Base-by-base conservation (phyloP, 306 rosid genomes). In the Rosa lucieae region DNA sequence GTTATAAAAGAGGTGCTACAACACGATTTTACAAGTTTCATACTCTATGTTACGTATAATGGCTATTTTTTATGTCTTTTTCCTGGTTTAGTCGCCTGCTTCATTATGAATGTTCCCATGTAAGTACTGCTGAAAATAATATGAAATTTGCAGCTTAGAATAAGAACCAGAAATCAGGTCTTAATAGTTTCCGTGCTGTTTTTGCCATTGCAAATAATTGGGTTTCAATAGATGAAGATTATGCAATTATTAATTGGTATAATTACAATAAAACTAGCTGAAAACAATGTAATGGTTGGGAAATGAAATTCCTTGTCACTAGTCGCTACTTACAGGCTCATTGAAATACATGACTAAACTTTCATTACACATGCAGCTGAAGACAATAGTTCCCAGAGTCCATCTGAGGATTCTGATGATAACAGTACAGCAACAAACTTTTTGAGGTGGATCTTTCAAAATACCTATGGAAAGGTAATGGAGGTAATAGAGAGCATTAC, bases 401-500 rank as follows among this genome's bases (percentile, higher is more conserved):
- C 77, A 10, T 74, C 62, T 29, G 91, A 56, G 35, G 79, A 44
- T 77, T 29, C 83, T 2, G 55, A 72, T 73, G 88, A 80, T 63
- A 59, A 87, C 4, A 32, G 32, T 40, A 23, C 82, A 74, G 74
- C 77, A 20, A 81, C 79, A 29, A 84, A 78, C 62, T 55, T 82
- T 21, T 71, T 86, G 35, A 70, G 46, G 69, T 80, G 81, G 91
- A 82, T 92, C 40, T 85, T 93, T 39, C 55, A 76, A 43, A 83
- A 77, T 58, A 79, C 84, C 11, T 65, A 75, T 77, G 73, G 65
- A 7, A 92, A 83, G 81, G 76, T 86, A 87, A 80, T 77, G 79
- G 88, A 87, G 79, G 86, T 80, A 13, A 44, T 90, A 40, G 88
- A 80, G 78, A 90, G 73, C 53, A 87, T 91, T 35, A 85, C 81